Base-by-base conservation (phyloP, 108 stramenopile genomes). In the Poteriospumella lacustris region DNA sequence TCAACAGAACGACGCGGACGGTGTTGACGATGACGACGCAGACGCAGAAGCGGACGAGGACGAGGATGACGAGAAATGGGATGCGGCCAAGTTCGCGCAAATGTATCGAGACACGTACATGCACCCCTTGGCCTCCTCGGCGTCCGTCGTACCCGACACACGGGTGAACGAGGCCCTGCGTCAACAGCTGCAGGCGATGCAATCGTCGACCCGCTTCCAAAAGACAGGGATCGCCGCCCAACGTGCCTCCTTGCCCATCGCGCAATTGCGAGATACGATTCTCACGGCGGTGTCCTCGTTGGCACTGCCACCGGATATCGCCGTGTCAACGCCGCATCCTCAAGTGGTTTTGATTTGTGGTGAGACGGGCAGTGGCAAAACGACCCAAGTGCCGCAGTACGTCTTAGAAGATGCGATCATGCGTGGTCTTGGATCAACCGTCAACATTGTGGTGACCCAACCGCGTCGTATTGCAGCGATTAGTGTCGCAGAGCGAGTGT, bases 351-450 rank as follows among this genome's bases (percentile, higher is more conserved):
- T 94, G 29, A 44, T 94, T 26, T 83, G 81, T 38, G 92, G 92
- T 33, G 89, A 87, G 15, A 94, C 93, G 0, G 93, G 93, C 0
- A 91, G 89, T 58, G 91, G 91, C 3, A 90, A 91, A 79, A 83
- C 88, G 44, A 95, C 94, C 1, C 97, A 98, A 81, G 91, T 97
- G 24, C 95, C 95, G 28, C 92, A 93, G 76, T 92, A 91, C 44
- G 86, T 98, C 68, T 77, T 97, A 33, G 97, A 97, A 68, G 87
- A 91, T 40, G 76, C 77, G 75, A 91, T 92, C 26, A 42, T 68
- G 42, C 80, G 84, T 0, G 90, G 88, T 15, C 43, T 43, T 1
- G 82, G 84, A 42, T 81, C 90, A 3, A 68, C 79, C 47, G 79
- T 62, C 42, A 94, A 94, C 77, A 93, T 97, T 84, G 69, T 94